Percentiles rank a stretch among this genome's conserved stretches.
These are phyloP conservation scores for Panaeolus papilionaceus DNA, from an alignment of 768 basidiomycete genomes.

Conservation along the genomic window DNA sequence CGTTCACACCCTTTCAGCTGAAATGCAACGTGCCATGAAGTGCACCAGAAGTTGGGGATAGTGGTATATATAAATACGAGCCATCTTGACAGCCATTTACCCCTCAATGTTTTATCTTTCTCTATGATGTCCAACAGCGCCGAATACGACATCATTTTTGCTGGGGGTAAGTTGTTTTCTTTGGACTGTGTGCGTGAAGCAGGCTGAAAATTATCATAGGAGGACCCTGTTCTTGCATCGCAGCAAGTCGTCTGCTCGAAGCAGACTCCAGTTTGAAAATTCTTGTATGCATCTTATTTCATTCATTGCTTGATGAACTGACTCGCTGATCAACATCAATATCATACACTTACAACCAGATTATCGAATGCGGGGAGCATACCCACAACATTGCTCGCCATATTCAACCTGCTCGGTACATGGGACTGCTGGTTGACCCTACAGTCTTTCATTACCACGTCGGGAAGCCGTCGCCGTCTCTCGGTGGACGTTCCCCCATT, in stretches of 20 bases:
- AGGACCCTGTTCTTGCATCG: conserved; percentile 60
- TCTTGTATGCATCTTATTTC: conserved; percentile 38
- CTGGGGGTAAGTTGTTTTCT: conserved; percentile 49
- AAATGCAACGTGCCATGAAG: no score
- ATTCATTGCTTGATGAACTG: conserved; percentile 59
- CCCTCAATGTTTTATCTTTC: background rate
- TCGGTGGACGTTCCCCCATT: conserved; percentile 49
- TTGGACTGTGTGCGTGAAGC: background rate
- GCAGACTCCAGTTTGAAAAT: conserved; percentile 62
- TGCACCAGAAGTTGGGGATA: no score
- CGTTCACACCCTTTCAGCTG: no score
- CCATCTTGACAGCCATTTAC: background rate
- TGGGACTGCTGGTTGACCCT: conserved; percentile 42
- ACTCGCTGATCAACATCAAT: conserved; percentile 38
- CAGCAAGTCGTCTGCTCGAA: conserved; percentile 58
- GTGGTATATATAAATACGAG: no score
- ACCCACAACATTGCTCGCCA: conserved; percentile 52
- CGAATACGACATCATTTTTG: conserved; percentile 56
- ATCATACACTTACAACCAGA: conserved; percentile 26
- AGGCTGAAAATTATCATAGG: conserved; percentile 33
- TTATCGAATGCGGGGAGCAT: conserved; percentile 65
- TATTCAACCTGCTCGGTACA: conserved; percentile 58
- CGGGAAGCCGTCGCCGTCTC: conserved; percentile 47
- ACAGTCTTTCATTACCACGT: conserved; percentile 39
- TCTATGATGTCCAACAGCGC: background rate